These are phyloP conservation scores for Syzygium oleosum DNA, from an alignment of 345 rosid genomes.

Conservation along the genomic window DNA sequence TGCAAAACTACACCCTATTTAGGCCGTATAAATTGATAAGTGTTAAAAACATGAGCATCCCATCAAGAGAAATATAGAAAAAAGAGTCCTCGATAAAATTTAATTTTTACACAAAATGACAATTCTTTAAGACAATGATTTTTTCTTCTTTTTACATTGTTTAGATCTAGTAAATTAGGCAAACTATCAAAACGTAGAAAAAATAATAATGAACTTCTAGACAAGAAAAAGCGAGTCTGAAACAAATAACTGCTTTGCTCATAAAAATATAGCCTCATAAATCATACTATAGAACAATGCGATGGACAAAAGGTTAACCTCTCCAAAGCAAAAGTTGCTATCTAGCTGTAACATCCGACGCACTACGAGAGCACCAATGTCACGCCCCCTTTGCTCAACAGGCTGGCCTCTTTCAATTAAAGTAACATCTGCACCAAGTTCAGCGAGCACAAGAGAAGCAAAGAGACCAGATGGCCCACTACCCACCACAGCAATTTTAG, in stretches of 20 bases:
- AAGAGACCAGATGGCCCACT: slow-evolving; percentile 94
- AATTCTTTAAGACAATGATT: background rate
- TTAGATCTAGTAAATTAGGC: background rate
- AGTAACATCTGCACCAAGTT: slow-evolving; percentile 92
- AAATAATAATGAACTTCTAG: background rate
- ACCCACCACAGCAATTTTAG: slow-evolving; percentile 73
- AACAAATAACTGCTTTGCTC: background rate
- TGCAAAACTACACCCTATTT: background rate
- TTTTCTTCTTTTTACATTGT: background rate
- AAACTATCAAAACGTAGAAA: background rate
- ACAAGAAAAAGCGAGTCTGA: background rate
- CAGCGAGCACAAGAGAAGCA: slow-evolving; percentile 90
- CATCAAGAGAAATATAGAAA: background rate
- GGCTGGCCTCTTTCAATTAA: slow-evolving; percentile 93
- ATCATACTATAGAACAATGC: slow-evolving; percentile 8
- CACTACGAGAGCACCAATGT: slow-evolving; percentile 81
- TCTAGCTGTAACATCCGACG: slow-evolving; percentile 69
- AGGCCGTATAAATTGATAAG: background rate
- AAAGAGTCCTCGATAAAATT: background rate
- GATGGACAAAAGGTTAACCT: slow-evolving; percentile 49
- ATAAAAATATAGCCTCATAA: background rate
- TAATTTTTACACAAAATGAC: background rate
- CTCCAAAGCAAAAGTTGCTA: slow-evolving; percentile 99
- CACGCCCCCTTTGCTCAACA: slow-evolving; percentile 89
- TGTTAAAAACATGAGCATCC: background rate